These are phyloP conservation scores for Populus davidiana DNA, from an alignment of 345 rosid species.

Conservation along the genomic window DNA sequence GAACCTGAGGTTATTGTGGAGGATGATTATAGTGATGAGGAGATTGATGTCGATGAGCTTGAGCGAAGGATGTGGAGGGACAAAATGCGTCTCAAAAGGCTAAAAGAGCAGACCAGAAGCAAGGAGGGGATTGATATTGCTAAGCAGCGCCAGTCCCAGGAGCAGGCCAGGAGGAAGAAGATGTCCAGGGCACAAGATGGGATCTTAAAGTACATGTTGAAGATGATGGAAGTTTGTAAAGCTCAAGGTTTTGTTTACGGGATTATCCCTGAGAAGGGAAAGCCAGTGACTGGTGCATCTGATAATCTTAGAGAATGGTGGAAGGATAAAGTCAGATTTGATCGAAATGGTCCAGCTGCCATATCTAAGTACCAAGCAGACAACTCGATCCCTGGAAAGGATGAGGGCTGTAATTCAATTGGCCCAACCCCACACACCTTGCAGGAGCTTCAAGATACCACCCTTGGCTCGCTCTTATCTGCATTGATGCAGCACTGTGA, in stretches of 20 bases:
- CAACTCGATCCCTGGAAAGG: slow-evolving; percentile 48
- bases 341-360: slow-evolving; percentile 89
- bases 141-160: slow-evolving; percentile 72
- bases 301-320: slow-evolving; percentile 96
- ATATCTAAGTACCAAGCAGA: slow-evolving; percentile 71
- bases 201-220: slow-evolving; percentile 79
- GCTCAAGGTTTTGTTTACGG: slow-evolving; percentile 96
- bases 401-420: slow-evolving; percentile 41
- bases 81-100: slow-evolving; percentile 62
- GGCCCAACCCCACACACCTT: slow-evolving; percentile 70
- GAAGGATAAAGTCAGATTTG: slow-evolving; percentile 93
- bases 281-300: slow-evolving; percentile 83
- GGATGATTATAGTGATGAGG: slow-evolving; percentile 67
- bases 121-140: slow-evolving; percentile 51
- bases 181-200: slow-evolving; percentile 86
- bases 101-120: slow-evolving; percentile 61
- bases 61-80: slow-evolving; percentile 84
- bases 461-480: slow-evolving; percentile 84
- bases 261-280: slow-evolving; percentile 81
- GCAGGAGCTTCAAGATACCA: slow-evolving; percentile 96
- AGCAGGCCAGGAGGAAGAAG: slow-evolving; percentile 67
- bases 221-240: slow-evolving; percentile 78
- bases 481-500: slow-evolving; percentile 85
- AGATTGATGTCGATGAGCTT: slow-evolving; percentile 70
- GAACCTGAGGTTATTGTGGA: slow-evolving; percentile 51